Evolutionary conservation across 306 rosid genomes (phyloP).

Genomic region (Oemleria cerasiformis): DNA sequence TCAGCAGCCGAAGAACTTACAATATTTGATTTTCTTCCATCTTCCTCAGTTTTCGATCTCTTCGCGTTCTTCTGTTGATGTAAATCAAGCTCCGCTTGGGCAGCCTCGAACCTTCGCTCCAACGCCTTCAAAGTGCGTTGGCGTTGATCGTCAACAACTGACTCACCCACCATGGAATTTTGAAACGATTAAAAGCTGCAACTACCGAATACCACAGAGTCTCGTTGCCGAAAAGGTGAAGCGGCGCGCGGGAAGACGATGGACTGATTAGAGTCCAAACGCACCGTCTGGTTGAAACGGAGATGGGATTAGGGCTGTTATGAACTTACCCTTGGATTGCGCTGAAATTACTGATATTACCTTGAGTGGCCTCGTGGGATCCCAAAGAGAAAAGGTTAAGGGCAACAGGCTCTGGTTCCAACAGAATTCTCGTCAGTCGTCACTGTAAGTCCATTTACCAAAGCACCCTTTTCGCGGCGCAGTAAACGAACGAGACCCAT

Average conservation of each 20-base stretch:
- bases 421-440: too few relatives aligned
- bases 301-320: neutral
- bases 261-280: neutral
- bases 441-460: too few relatives aligned
- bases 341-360: too few relatives aligned
- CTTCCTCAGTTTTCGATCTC: slow-evolving; percentile 14
- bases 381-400: too few relatives aligned
- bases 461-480: too few relatives aligned
- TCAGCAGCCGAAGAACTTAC: slow-evolving; percentile 25
- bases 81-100: slow-evolving; percentile 47
- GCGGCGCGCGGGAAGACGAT: neutral
- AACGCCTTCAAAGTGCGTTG: slow-evolving; percentile 76
- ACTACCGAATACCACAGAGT: too few relatives aligned
- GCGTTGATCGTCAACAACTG: slow-evolving; percentile 42
- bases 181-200: neutral
- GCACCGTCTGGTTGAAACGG: neutral
- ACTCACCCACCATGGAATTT: slow-evolving; percentile 46
- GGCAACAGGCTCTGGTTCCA: too few relatives aligned
- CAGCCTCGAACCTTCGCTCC: slow-evolving; percentile 66
- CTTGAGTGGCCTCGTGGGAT: too few relatives aligned
- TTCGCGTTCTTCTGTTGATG: slow-evolving; percentile 46
- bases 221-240: neutral
- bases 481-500: too few relatives aligned
- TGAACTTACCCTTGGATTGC: neutral
- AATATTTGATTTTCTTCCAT: slow-evolving; percentile 15